phyloP scores from a whole-genome alignment of 345 rosid species.

The Euphorbia peplus region DNA sequence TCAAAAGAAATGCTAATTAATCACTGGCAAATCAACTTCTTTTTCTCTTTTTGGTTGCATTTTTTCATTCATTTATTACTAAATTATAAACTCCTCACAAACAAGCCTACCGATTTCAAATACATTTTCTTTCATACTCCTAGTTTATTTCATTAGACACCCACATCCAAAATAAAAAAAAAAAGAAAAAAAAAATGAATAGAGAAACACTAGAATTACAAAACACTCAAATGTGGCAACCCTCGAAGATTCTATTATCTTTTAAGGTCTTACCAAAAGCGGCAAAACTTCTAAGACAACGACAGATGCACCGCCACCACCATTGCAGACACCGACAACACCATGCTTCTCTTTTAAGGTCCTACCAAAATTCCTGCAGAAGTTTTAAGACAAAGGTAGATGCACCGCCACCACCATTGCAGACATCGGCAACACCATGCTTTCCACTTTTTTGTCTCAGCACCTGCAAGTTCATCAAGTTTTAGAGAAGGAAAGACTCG shows the following conservation, averaged over 20 bases:
- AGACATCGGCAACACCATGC: constrained; percentile 85
- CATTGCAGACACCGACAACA: constrained; percentile 93
- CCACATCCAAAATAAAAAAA: not conserved
- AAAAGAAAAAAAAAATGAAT: not conserved
- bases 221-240: constrained; percentile 3
- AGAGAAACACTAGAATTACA: not conserved
- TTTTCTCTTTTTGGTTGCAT: too few relatives aligned
- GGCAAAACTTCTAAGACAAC: constrained; percentile 82
- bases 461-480: constrained; percentile 38
- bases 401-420: constrained; percentile 99
- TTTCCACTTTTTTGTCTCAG: constrained; percentile 72
- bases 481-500: not conserved
- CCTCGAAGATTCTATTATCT: not conserved
- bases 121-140: not conserved
- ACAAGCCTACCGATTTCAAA: not conserved
- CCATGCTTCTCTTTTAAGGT: constrained; percentile 52
- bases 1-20: too few relatives aligned
- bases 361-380: constrained; percentile 50
- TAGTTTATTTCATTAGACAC: constrained; percentile 9
- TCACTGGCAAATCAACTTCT: too few relatives aligned
- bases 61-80: not conserved
- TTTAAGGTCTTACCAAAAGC: constrained; percentile 32
- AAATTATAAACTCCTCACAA: not conserved
- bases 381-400: constrained; percentile 88
- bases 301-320: constrained; percentile 97